Evolutionary conservation across 1,139 yeast genomes (phyloP).

Genomic region (Martiniozyma asiatica): DNA sequence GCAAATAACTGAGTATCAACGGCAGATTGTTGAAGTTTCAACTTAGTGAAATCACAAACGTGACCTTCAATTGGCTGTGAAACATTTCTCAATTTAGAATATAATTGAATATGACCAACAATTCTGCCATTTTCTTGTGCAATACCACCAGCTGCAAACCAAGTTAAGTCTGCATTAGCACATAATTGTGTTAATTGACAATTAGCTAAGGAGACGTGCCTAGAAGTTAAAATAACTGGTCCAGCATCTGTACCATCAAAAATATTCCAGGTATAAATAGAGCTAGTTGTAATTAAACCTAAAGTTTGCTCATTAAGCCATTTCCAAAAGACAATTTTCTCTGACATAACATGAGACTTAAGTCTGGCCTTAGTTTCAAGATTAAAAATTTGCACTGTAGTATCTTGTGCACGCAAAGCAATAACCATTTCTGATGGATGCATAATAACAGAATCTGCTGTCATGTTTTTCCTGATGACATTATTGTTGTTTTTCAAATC

Average conservation of each 20-base stretch:
- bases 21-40: constrained; percentile 63
- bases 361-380: constrained; percentile 78
- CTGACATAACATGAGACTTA: constrained; percentile 76
- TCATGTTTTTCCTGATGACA: constrained; percentile 82
- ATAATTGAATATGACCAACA: constrained; percentile 93
- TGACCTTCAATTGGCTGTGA: constrained; percentile 98
- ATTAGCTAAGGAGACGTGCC: constrained; percentile 70
- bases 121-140: constrained; percentile 91
- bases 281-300: constrained; percentile 74
- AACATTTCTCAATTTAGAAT: constrained; percentile 74
- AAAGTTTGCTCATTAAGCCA: constrained; percentile 70
- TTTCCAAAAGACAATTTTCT: constrained; percentile 91
- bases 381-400: constrained; percentile 89
- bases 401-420: constrained; percentile 90
- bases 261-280: constrained; percentile 72
- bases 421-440: constrained; percentile 83
- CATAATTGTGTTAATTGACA: constrained; percentile 88
- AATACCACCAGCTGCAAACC: constrained; percentile 95
- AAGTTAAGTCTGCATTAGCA: constrained; percentile 67
- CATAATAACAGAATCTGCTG: constrained; percentile 96
- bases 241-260: constrained; percentile 72
- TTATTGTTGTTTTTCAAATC: constrained; percentile 67
- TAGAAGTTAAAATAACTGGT: constrained; percentile 69
- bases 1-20: constrained; percentile 77
- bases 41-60: constrained; percentile 77